A percentile compares a stretch with the other conserved stretches of the same genome.
phyloP scores from a whole-genome alignment of 805 yeast species.

The Dipodascus albidus region DNA sequence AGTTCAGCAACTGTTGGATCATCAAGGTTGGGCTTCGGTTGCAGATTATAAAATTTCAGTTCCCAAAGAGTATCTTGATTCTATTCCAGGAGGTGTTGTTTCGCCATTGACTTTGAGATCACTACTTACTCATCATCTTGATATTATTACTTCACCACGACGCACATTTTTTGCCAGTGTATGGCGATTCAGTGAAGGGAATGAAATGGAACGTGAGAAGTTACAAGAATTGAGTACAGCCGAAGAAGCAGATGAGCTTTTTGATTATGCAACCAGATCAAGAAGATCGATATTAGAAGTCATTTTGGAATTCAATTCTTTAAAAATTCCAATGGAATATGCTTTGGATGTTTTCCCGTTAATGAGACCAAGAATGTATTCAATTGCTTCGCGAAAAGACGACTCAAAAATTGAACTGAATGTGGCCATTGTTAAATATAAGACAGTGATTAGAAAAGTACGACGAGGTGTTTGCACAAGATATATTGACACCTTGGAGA shows the following conservation, averaged over 20 bases:
- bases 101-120: conserved; percentile 56
- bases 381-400: conserved; percentile 52
- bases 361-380: conserved; percentile 71
- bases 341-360: conserved; percentile 68
- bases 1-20: conserved; percentile 52
- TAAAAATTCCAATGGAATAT: conserved; percentile 65
- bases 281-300: conserved; percentile 80
- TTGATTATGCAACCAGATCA: conserved; percentile 88
- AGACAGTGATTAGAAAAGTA: conserved; percentile 62
- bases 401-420: conserved; percentile 24
- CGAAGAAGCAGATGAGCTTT: conserved; percentile 71
- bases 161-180: conserved; percentile 65
- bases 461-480: conserved; percentile 76
- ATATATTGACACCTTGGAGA: conserved; percentile 46
- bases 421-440: conserved; percentile 77
- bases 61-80: conserved; percentile 23
- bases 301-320: conserved; percentile 65
- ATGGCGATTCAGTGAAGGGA: conserved; percentile 65
- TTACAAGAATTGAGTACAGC: conserved; percentile 57
- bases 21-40: conserved; percentile 62
- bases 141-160: conserved; percentile 71
- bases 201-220: conserved; percentile 60
- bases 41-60: conserved; percentile 50
- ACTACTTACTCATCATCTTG: conserved; percentile 68
- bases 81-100: conserved; percentile 36